phyloP scores from a whole-genome alignment of 176 grass and related monocot species.

The Rhynchospora pubera region DNA sequence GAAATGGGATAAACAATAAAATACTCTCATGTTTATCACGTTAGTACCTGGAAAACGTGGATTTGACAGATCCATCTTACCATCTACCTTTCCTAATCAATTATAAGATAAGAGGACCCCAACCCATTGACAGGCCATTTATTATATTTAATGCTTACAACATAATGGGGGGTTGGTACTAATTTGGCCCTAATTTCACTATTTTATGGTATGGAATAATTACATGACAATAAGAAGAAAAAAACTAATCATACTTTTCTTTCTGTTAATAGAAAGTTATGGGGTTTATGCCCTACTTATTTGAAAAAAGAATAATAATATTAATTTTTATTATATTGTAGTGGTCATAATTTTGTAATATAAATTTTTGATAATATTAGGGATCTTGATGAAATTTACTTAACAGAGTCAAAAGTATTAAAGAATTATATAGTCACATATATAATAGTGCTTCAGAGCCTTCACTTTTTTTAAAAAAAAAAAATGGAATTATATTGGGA shows the following conservation, averaged over 20 bases:
- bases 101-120: background rate
- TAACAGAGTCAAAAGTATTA: background rate
- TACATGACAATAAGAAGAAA: background rate
- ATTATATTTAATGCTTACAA: background rate
- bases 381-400: background rate
- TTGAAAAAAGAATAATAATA: too few relatives aligned
- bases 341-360: background rate
- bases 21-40: constrained; percentile 7
- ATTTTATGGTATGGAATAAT: background rate
- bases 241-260: background rate
- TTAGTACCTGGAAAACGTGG: background rate
- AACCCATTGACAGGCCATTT: background rate
- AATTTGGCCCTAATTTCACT: background rate
- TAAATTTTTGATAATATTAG: background rate
- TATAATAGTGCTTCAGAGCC: background rate
- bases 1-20: background rate
- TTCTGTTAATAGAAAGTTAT: too few relatives aligned
- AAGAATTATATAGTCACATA: background rate
- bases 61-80: background rate
- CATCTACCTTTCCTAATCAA: background rate
- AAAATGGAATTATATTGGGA: background rate
- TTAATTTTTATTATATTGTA: too few relatives aligned
- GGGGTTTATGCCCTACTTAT: too few relatives aligned
- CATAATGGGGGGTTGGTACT: background rate
- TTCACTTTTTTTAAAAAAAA: background rate